A percentile compares a stretch with the other conserved stretches of the same genome.
Evolutionary conservation across 345 rosid species (phyloP).

Genomic region (Populus simonii): DNA sequence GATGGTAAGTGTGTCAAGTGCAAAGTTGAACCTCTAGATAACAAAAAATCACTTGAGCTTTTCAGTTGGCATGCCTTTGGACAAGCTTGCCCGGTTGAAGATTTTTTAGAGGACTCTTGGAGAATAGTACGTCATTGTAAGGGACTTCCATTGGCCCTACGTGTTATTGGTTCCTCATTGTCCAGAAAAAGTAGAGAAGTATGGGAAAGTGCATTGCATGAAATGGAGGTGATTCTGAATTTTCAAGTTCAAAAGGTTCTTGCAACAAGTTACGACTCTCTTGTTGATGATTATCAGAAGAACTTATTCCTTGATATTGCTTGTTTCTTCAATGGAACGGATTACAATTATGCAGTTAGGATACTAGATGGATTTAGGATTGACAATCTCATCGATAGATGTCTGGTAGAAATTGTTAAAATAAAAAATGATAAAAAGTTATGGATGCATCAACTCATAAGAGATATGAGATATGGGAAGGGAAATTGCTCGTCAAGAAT

Average conservation of each 20-base stretch:
- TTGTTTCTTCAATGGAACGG: background rate
- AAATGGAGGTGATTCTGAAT: background rate
- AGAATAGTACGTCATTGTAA: background rate
- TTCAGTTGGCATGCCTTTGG: too few relatives aligned
- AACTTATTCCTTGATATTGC: slow-evolving; percentile 1
- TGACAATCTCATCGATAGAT: background rate
- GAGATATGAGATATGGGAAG: background rate
- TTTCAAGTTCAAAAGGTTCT: background rate
- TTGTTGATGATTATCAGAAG: background rate
- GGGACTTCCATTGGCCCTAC: background rate
- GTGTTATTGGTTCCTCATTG: background rate
- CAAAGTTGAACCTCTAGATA: too few relatives aligned
- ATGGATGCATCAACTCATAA: background rate
- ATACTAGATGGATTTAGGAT: background rate
- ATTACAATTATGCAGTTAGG: background rate
- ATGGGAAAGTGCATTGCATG: too few relatives aligned
- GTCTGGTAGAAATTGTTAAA: too few relatives aligned
- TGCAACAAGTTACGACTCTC: background rate
- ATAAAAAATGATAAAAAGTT: background rate
- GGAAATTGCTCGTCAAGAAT: background rate
- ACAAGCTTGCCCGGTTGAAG: too few relatives aligned
- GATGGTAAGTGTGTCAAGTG: too few relatives aligned
- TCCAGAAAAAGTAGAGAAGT: too few relatives aligned
- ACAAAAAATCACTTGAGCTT: too few relatives aligned
- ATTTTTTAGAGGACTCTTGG: too few relatives aligned